Base-by-base conservation (phyloP, 2,329 filamentous ascomycete species). In the Cladosporium sp. region DNA sequence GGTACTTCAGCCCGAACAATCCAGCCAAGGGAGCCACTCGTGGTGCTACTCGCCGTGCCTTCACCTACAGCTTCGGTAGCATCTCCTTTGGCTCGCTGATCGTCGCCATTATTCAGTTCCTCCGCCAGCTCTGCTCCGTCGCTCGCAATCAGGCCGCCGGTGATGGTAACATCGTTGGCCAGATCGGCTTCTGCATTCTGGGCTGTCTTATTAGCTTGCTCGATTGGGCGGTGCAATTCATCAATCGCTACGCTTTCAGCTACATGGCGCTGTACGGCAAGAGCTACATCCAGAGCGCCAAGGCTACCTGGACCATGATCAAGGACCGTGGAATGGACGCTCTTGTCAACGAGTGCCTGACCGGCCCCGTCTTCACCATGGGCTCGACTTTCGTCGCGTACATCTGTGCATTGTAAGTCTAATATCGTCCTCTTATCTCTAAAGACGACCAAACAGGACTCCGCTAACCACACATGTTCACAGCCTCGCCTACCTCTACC, bases 181-280 rank as follows among this genome's bases (percentile, higher is more conserved):
- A 75, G 39, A 83, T 89, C 54, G 68, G 89, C 25, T 90, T 90
- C 71, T 95, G 90, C 71, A 71, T 91, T 49, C 74, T 96, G 1
- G 83, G 86, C 12, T 96, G 90, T 70, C 69, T 97, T 47, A 86
- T 97, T 57, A 77, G 82, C 2, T 68, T 96, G 2, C 75, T 97
- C 2, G 84, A 96, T 64, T 97, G 93, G 91, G 87, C 87, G 0
- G 84, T 94, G 0, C 81, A 91, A 62, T 94, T 96, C 68, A 80
- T 96, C 75, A 97, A 97, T 75, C 85, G 91, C 65, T 70, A 71
- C 49, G 69, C 69, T 9, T 71, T 69, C 74, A 91, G 86, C 28
- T 91, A 97, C 70, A 96, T 97, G 68, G 91, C 93, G 0, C 79
- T 97, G 0, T 97, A 97, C 70, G 93, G 93, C 17, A 95, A 95